Evolutionary conservation across 2,329 filamentous ascomycete genomes (phyloP).

Genomic region (Sporothrix curviconia): DNA sequence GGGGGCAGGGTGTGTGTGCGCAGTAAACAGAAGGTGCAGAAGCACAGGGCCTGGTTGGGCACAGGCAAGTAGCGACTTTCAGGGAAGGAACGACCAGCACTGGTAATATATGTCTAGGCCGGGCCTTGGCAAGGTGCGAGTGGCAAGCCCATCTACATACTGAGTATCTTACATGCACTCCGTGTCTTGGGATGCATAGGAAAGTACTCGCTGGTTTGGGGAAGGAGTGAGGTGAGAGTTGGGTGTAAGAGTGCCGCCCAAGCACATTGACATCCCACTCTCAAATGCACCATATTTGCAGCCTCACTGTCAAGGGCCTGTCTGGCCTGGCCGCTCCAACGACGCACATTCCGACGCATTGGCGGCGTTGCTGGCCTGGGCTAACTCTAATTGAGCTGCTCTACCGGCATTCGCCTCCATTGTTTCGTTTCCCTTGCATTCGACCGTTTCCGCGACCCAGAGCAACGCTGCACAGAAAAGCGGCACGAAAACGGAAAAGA

Average conservation of each 20-base stretch:
- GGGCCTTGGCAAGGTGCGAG: conserved; percentile 2
- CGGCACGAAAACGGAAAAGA: no score
- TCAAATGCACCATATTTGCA: background rate
- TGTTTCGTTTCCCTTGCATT: background rate
- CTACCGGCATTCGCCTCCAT: background rate
- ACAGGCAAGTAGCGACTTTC: conserved; percentile 4
- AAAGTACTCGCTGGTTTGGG: background rate
- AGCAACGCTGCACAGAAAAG: background rate
- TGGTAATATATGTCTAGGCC: background rate
- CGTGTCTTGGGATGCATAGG: background rate
- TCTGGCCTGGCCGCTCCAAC: no score
- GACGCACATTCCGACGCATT: background rate
- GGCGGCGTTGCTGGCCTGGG: background rate
- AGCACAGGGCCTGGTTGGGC: background rate
- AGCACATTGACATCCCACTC: background rate
- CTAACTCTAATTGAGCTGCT: conserved; percentile 6
- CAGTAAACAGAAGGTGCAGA: conserved; percentile 10
- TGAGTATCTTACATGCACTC: no score
- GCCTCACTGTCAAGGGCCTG: background rate
- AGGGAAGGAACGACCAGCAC: background rate
- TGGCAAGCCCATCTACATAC: background rate
- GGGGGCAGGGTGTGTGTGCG: conserved; percentile 17
- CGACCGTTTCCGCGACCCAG: background rate
- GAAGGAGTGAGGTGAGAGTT: background rate
- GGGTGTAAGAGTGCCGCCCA: background rate